Percentiles rank a stretch among this genome's conserved stretches.
These are phyloP conservation scores for Fomitopsis pinicola DNA, from an alignment of 1,284 basidiomycete species.

Conservation along the genomic window DNA sequence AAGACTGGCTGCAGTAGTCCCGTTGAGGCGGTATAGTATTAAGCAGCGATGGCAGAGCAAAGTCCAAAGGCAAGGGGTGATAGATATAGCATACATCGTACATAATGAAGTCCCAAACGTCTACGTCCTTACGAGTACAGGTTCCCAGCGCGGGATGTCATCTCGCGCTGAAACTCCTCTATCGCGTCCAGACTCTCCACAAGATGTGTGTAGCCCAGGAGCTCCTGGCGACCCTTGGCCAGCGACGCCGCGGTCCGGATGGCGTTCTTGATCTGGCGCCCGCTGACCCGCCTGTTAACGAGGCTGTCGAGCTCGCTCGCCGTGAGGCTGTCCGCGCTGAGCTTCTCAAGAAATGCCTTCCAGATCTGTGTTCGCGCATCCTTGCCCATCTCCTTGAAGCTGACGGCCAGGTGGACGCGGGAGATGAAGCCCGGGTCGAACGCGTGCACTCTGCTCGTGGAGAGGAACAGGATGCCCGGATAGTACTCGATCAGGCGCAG, in stretches of 20 bases:
- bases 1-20: no score
- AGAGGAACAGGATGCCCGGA: constrained; percentile 62
- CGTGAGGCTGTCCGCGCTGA: constrained; percentile 19
- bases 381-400: constrained; percentile 49
- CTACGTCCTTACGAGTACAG: background rate
- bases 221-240: constrained; percentile 42
- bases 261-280: constrained; percentile 63
- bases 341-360: constrained; percentile 49
- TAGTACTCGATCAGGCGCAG: constrained; percentile 62
- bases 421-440: constrained; percentile 69
- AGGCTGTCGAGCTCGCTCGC: constrained; percentile 36
- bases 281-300: constrained; percentile 48
- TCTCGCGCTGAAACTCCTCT: constrained; percentile 40
- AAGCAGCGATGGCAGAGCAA: no score
- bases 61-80: no score
- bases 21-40: no score
- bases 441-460: constrained; percentile 58
- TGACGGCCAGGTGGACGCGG: constrained; percentile 59
- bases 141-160: background rate
- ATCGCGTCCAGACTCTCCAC: constrained; percentile 54
- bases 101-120: background rate
- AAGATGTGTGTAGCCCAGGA: constrained; percentile 43
- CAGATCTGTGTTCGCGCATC: constrained; percentile 49
- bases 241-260: constrained; percentile 55
- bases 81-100: no score